Base-by-base conservation (phyloP, 306 rosid genomes). In the Calophaca sinica region DNA sequence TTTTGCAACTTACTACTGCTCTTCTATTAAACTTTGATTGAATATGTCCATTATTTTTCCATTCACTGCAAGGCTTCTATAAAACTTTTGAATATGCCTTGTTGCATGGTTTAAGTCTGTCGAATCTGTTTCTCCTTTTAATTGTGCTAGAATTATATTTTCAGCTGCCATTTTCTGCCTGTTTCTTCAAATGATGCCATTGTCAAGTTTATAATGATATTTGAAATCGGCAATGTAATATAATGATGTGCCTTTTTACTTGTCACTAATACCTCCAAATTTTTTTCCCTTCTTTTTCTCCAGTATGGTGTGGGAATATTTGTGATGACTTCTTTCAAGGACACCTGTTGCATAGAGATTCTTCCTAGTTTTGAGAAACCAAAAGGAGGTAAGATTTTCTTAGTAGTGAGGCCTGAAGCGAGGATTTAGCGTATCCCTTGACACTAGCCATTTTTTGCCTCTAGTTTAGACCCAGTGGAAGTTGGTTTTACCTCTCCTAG, bases 301-400 rank as follows among this genome's bases (percentile, higher is more conserved):
- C 91, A 93, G 98, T 88, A 81, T 74, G 87, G 84, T 13, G 88
- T 85, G 79, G 84, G 82, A 70, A 91, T 93, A 62, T 84, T 91
- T 57, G 89, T 93, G 80, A 71, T 93, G 61, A 88, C 98, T 75
- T 93, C 98, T 68, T 93, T 93, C 74, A 88, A 91, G 88, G 97
- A 91, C 71, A 87, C 92, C 4, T 87, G 86, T 81, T 88, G 85
- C 90, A 86, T 88, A 73, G 97, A 94, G 87, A 91, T 94, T 80
- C 88, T 94, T 90, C 97, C 96, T 20, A 83, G 72, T 72, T 42
- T 50, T 68, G 83, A 82, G 82, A 87, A 78, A 63, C 86, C 94
- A 61, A 85, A 87, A 68, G 85, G 80, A 84, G 96, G 98, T 93
- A 77, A 70, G 46, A 11, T 59, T 72, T 79, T 62, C 57, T 45